A percentile compares a stretch with the other conserved stretches of the same genome.
Evolutionary conservation across 1,284 basidiomycete species (phyloP).

Genomic region (Trichosporon sp.): DNA sequence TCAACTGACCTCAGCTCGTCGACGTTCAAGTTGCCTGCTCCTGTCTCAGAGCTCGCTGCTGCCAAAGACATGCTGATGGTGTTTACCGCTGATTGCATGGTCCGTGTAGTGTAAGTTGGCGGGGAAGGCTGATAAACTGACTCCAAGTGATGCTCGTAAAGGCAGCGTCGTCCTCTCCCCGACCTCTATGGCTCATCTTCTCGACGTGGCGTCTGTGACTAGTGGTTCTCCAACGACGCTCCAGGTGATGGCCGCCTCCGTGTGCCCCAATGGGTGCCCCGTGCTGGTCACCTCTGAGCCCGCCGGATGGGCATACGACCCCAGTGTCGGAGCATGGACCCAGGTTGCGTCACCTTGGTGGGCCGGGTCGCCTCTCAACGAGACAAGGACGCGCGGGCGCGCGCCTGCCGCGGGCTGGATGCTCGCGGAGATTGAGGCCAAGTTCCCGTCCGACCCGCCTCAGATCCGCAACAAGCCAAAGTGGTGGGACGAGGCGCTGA

Average conservation of each 20-base stretch:
- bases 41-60: conserved; percentile 64
- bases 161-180: conserved; percentile 62
- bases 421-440: conserved; percentile 28
- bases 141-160: conserved; percentile 65
- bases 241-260: conserved; percentile 54
- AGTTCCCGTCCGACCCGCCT: conserved; percentile 25
- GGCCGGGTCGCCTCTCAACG: conserved; percentile 44
- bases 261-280: conserved; percentile 72
- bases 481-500: conserved; percentile 74
- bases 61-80: conserved; percentile 63
- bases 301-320: conserved; percentile 69
- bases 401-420: conserved; percentile 13
- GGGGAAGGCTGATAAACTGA: background rate
- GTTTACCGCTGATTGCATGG: conserved; percentile 64
- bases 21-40: conserved; percentile 65
- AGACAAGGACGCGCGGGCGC: conserved; percentile 13
- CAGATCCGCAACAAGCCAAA: conserved; percentile 51
- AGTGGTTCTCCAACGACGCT: conserved; percentile 32
- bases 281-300: conserved; percentile 71
- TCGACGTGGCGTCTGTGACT: conserved; percentile 49
- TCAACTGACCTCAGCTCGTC: conserved; percentile 55
- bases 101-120: conserved; percentile 65
- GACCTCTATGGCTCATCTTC: conserved; percentile 59
- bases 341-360: conserved; percentile 74
- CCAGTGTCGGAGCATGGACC: conserved; percentile 61